phyloP scores from a whole-genome alignment of 2,329 filamentous ascomycete genomes.

The Pseudogymnoascus verrucosus region DNA sequence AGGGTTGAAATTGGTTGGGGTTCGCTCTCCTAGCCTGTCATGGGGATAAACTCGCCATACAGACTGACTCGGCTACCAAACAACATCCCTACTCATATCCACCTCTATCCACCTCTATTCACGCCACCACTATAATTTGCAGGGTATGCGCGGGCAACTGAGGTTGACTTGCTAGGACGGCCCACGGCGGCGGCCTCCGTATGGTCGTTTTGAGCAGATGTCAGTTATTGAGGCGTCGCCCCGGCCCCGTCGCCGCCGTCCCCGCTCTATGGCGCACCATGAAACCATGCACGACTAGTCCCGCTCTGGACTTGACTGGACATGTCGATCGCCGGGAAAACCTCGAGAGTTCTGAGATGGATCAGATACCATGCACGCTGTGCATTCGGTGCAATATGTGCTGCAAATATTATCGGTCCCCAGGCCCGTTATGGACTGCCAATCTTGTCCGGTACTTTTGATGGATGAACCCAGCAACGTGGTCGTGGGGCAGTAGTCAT shows the following conservation, averaged over 20 bases:
- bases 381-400: background rate
- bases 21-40: background rate
- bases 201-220: background rate
- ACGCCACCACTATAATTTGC: background rate
- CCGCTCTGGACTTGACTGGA: background rate
- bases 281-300: background rate
- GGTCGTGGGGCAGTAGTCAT: background rate
- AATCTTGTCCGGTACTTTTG: background rate
- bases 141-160: background rate
- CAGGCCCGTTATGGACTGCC: background rate
- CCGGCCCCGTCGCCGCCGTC: background rate
- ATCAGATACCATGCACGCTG: background rate
- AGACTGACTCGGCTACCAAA: background rate
- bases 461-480: background rate
- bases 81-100: background rate
- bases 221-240: background rate
- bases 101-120: background rate
- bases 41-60: background rate
- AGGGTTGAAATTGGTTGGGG: conserved; percentile 1
- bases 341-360: background rate
- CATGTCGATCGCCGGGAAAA: background rate
- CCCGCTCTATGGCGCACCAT: background rate
- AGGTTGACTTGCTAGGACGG: background rate
- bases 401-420: background rate
- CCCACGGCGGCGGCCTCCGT: background rate